Evolutionary conservation across 2,329 filamentous ascomycete genomes (phyloP).

Genomic region (Knoxdaviesia capensis): DNA sequence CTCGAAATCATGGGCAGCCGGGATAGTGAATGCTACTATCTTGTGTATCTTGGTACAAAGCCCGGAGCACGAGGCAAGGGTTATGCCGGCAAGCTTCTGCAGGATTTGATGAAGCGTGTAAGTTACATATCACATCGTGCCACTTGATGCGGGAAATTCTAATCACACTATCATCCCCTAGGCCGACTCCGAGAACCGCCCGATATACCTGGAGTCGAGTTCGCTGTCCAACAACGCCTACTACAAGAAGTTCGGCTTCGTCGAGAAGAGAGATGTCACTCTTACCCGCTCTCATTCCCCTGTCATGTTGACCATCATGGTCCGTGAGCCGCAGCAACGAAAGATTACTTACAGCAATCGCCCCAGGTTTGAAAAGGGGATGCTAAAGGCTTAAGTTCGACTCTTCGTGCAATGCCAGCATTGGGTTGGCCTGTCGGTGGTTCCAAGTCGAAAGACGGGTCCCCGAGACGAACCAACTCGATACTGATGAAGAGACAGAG

Average conservation of each 20-base stretch:
- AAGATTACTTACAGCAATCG: constrained; percentile 4
- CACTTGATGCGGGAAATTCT: not conserved
- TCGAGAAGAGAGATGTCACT: constrained; percentile 39
- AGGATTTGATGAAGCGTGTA: constrained; percentile 45
- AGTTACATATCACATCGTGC: constrained; percentile 7
- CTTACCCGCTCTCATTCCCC: constrained; percentile 36
- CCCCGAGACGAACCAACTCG: too few species aligned
- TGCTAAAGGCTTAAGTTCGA: not conserved
- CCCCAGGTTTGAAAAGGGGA: not conserved
- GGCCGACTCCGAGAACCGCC: constrained; percentile 47
- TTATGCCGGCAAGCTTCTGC: constrained; percentile 50
- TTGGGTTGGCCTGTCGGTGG: too few species aligned
- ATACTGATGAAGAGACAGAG: too few species aligned
- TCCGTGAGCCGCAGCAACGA: constrained; percentile 41
- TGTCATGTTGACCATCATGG: constrained; percentile 60
- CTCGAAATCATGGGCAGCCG: constrained; percentile 43
- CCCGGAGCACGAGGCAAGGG: constrained; percentile 50
- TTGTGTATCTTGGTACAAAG: constrained; percentile 66
- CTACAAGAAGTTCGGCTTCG: constrained; percentile 60
- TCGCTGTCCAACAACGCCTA: constrained; percentile 46
- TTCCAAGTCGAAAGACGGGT: too few species aligned
- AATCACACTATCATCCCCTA: constrained; percentile 9
- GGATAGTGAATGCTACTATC: constrained; percentile 54
- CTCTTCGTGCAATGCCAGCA: too few species aligned
- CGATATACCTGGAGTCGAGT: constrained; percentile 65